Percentiles rank a stretch among this genome's conserved stretches.
Conservation (phyloP, 306 rosid genomes). For the Ochetophila trinervis region DNA sequence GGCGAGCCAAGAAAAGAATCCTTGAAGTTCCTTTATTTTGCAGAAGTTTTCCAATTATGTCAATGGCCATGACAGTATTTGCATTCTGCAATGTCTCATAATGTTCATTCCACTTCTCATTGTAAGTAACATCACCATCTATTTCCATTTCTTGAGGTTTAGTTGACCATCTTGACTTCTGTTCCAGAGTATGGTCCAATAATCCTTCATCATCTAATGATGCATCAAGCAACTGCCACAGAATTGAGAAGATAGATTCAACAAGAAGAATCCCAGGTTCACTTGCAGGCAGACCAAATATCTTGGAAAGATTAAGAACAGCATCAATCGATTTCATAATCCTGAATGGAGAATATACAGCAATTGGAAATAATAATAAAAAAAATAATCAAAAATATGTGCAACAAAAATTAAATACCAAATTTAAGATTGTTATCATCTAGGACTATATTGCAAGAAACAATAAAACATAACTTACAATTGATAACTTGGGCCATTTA, state of each 20-base stretch:
- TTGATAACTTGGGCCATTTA: conserved; percentile 53
- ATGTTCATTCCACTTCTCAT: conserved; percentile 50
- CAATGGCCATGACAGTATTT: conserved; percentile 68
- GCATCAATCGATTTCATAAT: conserved; percentile 72
- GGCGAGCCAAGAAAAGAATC: conserved; percentile 72
- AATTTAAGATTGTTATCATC: not conserved
- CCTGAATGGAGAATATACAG: conserved; percentile 47
- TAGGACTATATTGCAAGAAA: not conserved
- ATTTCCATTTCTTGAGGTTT: conserved; percentile 74
- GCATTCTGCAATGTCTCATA: conserved; percentile 51
- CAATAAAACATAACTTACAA: conserved; percentile 42
- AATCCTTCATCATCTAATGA: conserved; percentile 84
- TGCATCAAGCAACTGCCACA: conserved; percentile 91
- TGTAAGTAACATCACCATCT: conserved; percentile 45
- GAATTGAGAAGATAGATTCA: conserved; percentile 72
- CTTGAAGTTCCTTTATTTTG: conserved; percentile 58
- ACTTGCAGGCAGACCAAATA: conserved; percentile 55
- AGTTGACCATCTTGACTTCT: conserved; percentile 65
- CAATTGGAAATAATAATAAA: conserved; percentile 20
- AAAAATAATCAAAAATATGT: not conserved
- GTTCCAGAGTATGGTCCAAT: conserved; percentile 56
- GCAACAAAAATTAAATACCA: not conserved
- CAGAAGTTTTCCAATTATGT: conserved; percentile 77
- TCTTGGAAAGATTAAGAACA: conserved; percentile 67
- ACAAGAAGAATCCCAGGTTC: conserved; percentile 88